Conservation (phyloP, 2,329 filamentous ascomycete species). For the Colletotrichum cereale region DNA sequence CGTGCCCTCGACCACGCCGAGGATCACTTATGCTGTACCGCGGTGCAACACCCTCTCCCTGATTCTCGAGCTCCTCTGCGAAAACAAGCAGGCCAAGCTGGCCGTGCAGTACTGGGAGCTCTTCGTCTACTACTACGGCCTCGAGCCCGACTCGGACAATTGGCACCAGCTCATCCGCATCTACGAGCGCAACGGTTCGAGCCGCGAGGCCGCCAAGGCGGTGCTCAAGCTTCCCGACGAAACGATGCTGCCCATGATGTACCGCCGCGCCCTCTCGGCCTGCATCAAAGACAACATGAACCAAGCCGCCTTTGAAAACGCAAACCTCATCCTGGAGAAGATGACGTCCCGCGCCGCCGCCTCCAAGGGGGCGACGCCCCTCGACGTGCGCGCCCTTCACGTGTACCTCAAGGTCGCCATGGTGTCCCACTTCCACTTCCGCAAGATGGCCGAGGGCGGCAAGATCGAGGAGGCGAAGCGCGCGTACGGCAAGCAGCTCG, state of each 20-base stretch:
- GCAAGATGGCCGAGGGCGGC: slow-evolving; percentile 47
- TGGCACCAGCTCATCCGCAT: slow-evolving; percentile 77
- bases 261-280: slow-evolving; percentile 78
- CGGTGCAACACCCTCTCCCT: slow-evolving; percentile 74
- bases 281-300: slow-evolving; percentile 85
- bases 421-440: slow-evolving; percentile 57
- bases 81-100: slow-evolving; percentile 70
- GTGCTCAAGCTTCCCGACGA: slow-evolving; percentile 66
- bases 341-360: slow-evolving; percentile 61
- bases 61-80: slow-evolving; percentile 73
- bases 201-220: slow-evolving; percentile 69
- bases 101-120: slow-evolving; percentile 84
- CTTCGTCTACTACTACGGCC: slow-evolving; percentile 70
- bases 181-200: slow-evolving; percentile 75
- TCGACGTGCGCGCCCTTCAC: slow-evolving; percentile 65
- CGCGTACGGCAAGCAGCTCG: slow-evolving; percentile 64
- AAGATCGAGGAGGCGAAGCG: slow-evolving; percentile 52
- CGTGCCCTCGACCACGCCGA: slow-evolving; percentile 6
- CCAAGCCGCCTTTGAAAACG: slow-evolving; percentile 73
- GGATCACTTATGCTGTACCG: slow-evolving; percentile 57
- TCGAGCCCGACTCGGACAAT: slow-evolving; percentile 80
- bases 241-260: slow-evolving; percentile 64
- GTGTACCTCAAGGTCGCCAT: slow-evolving; percentile 70
- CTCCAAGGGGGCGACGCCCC: not conserved
- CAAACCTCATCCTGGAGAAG: slow-evolving; percentile 72